A percentile compares a stretch with the other conserved stretches of the same genome.
Evolutionary conservation across 768 basidiomycete species (phyloP).

Genomic region (Dioszegia crocea): DNA sequence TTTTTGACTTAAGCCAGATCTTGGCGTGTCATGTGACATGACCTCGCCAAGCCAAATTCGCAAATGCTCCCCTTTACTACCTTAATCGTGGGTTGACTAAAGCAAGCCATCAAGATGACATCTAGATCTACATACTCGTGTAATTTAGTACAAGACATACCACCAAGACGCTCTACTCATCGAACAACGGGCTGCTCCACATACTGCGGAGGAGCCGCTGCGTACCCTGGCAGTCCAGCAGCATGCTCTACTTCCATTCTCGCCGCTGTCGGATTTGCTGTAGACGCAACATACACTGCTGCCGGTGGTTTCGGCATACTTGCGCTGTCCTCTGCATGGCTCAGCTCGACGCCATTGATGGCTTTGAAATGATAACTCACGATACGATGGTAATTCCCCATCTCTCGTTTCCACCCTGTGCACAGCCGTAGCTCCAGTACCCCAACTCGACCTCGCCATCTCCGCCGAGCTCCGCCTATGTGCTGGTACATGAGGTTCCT

Average conservation of each 20-base stretch:
- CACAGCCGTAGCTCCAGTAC: background rate
- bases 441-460: background rate
- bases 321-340: background rate
- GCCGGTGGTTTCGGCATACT: slow-evolving; percentile 3
- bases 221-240: background rate
- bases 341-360: background rate
- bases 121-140: too few relatives aligned
- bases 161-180: background rate
- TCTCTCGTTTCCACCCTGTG: slow-evolving; percentile 11
- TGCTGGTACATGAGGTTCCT: slow-evolving; percentile 2
- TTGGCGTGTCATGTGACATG: background rate
- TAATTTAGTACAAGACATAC: too few relatives aligned
- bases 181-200: background rate
- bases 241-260: background rate
- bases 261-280: background rate
- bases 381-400: slow-evolving; percentile 15
- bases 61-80: too few relatives aligned
- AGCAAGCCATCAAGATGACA: too few relatives aligned
- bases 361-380: background rate
- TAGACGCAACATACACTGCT: background rate
- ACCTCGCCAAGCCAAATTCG: too few relatives aligned
- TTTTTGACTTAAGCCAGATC: too few relatives aligned
- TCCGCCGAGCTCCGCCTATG: slow-evolving; percentile 3
- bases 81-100: too few relatives aligned
- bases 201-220: slow-evolving; percentile 1